Base-by-base conservation (phyloP, 768 basidiomycete genomes). In the Sarcodon sp. region DNA sequence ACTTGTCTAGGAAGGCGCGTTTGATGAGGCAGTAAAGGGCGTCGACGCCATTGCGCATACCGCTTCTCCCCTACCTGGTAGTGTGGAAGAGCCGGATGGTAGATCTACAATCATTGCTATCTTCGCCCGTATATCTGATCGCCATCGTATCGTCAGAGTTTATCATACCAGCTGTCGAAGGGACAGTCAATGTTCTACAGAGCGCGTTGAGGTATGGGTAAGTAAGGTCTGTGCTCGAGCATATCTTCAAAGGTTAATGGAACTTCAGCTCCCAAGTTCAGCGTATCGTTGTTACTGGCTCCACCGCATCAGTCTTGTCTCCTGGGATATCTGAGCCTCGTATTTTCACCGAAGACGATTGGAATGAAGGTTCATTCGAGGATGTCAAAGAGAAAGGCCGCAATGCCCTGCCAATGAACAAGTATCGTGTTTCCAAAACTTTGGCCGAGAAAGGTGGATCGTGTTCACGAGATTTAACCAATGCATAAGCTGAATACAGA, bases 1-100 rank as follows among this genome's bases (percentile, higher is more conserved):
- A n/a, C n/a, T n/a, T n/a, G n/a, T n/a, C 13, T 27, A 80, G 78
- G 72, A 71, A 3, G 76, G 75, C 6, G 83, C 80, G 1, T 92
- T 88, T 52, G 85, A 90, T 58, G 78, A 86, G 46, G 86, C 79
- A 0, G 82, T 89, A 50, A 75, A 79, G 59, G 85, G 73, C 1
- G 77, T 89, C 7, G 79, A 86, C 50, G 87, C 73, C 0, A 75
- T 91, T 45, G 71, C 67, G 35, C 86, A 87, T 55, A 77, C 70
- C 3, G 83, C 83, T 0, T 84, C 83, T 1, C 83, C 84, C 1
- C 70, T 79, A 55, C 64, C 71, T 47, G 51, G 66, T 21, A 63
- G 70, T 1, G 69, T 64, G 1, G 63, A 67, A n/a, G 69, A 77
- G 35, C 64, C 67, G 3, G 52, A 62, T 10, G 58, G 63, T 64